A percentile compares a stretch with the other conserved stretches of the same genome.
Evolutionary conservation across 495 filamentous ascomycete genomes (phyloP).

Genomic region (Penicillium steckii): DNA sequence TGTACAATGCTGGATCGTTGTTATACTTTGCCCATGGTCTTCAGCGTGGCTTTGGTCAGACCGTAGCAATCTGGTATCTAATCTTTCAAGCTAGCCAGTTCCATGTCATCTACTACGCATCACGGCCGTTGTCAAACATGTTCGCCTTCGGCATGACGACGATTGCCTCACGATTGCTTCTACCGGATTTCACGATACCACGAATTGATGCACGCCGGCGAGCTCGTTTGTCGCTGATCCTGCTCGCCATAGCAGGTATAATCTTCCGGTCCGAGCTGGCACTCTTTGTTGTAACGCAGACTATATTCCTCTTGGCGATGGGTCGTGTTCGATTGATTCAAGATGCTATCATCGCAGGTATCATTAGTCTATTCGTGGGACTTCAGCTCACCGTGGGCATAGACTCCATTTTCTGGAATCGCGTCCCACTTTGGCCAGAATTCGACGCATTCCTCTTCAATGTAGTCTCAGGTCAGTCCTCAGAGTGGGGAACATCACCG

Average conservation of each 20-base stretch:
- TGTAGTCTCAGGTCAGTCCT: slow-evolving; percentile 64
- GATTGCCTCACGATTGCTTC: slow-evolving; percentile 65
- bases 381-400: slow-evolving; percentile 66
- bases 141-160: slow-evolving; percentile 87
- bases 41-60: slow-evolving; percentile 63
- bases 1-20: slow-evolving; percentile 71
- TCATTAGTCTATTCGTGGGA: slow-evolving; percentile 60
- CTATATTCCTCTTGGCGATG: slow-evolving; percentile 51
- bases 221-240: slow-evolving; percentile 55
- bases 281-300: slow-evolving; percentile 62
- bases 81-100: slow-evolving; percentile 85
- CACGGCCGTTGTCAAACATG: slow-evolving; percentile 91
- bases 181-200: slow-evolving; percentile 52
- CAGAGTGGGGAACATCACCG: slow-evolving; percentile 83
- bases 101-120: slow-evolving; percentile 92
- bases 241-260: slow-evolving; percentile 79
- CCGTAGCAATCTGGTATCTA: slow-evolving; percentile 76
- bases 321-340: slow-evolving; percentile 52
- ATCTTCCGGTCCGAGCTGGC: slow-evolving; percentile 91
- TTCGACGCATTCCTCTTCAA: slow-evolving; percentile 90
- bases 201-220: not conserved
- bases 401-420: slow-evolving; percentile 92
- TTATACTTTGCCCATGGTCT: slow-evolving; percentile 62
- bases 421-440: slow-evolving; percentile 81
- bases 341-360: slow-evolving; percentile 65